Evolutionary conservation across 2,329 filamentous ascomycete genomes (phyloP).

Genomic region (Neonectria ditissima): DNA sequence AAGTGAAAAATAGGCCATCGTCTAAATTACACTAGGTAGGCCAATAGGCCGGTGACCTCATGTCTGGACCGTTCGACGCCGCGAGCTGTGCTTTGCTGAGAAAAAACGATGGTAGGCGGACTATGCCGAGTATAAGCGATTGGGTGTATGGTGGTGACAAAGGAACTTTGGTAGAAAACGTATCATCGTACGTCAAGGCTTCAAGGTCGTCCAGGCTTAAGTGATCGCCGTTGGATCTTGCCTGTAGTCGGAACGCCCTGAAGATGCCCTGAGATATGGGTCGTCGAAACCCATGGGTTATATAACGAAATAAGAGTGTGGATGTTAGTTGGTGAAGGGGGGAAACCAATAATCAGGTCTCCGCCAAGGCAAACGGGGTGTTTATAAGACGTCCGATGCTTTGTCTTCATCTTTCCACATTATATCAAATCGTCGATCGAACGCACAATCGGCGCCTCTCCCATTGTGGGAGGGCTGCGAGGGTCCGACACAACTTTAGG

Average conservation of each 20-base stretch:
- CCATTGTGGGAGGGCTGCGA: slow-evolving; percentile 78
- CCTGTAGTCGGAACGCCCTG: slow-evolving; percentile 36
- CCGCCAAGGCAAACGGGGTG: neutral
- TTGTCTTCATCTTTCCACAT: slow-evolving; percentile 32
- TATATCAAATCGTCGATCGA: slow-evolving; percentile 84
- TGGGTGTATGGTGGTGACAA: slow-evolving; percentile 36
- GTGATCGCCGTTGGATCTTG: slow-evolving; percentile 19
- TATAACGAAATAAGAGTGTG: slow-evolving; percentile 21
- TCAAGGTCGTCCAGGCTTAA: slow-evolving; percentile 21
- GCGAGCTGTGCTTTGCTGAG: slow-evolving; percentile 43
- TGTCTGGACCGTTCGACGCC: slow-evolving; percentile 41
- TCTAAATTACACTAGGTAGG: slow-evolving; percentile 47
- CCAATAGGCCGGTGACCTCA: slow-evolving; percentile 26
- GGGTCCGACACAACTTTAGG: slow-evolving; percentile 71
- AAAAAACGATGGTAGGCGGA: slow-evolving; percentile 37
- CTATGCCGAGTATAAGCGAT: slow-evolving; percentile 35
- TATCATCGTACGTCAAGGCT: slow-evolving; percentile 39
- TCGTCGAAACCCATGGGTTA: slow-evolving; percentile 33
- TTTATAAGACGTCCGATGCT: neutral
- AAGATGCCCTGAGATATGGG: slow-evolving; percentile 34
- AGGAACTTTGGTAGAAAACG: slow-evolving; percentile 38
- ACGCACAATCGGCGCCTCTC: slow-evolving; percentile 79
- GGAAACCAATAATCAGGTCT: neutral
- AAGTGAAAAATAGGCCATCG: slow-evolving; percentile 33
- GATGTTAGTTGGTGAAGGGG: slow-evolving; percentile 8